These are phyloP conservation scores for Acacia melanoxylon DNA, from an alignment of 306 rosid species.

Conservation along the genomic window DNA sequence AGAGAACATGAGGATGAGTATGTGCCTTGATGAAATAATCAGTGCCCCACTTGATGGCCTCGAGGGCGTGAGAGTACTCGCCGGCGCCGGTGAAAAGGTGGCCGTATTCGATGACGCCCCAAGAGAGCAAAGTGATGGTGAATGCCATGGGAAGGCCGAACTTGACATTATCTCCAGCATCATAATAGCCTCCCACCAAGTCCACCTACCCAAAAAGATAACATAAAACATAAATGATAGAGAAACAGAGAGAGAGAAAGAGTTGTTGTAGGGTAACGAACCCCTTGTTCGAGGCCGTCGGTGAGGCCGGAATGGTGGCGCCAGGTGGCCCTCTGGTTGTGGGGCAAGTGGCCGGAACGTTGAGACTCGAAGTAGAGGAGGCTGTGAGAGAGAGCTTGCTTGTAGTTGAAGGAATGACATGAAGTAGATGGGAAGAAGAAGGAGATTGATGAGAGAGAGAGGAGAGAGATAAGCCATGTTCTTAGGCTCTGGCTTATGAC, in stretches of 20 bases:
- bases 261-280: constrained; percentile 39
- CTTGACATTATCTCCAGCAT: constrained; percentile 89
- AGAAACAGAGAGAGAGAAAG: background rate
- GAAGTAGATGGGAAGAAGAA: constrained; percentile 10
- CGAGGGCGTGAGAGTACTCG: constrained; percentile 69
- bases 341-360: constrained; percentile 81
- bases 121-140: constrained; percentile 76
- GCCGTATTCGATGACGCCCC: constrained; percentile 73
- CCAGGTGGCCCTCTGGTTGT: constrained; percentile 81
- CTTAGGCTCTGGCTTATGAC: constrained; percentile 30
- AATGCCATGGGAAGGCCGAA: constrained; percentile 92
- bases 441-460: constrained; percentile 40
- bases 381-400: constrained; percentile 66
- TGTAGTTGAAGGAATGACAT: constrained; percentile 50
- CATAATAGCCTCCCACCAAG: constrained; percentile 90
- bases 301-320: constrained; percentile 80
- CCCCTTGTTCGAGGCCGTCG: constrained; percentile 89
- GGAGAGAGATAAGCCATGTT: constrained; percentile 28
- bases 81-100: constrained; percentile 48
- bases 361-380: constrained; percentile 88
- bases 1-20: constrained; percentile 64
- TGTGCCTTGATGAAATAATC: constrained; percentile 91
- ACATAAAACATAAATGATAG: background rate
- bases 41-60: constrained; percentile 93
- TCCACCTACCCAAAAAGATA: constrained; percentile 55